phyloP scores from a whole-genome alignment of 83 land plant species.

The Picea abies region DNA sequence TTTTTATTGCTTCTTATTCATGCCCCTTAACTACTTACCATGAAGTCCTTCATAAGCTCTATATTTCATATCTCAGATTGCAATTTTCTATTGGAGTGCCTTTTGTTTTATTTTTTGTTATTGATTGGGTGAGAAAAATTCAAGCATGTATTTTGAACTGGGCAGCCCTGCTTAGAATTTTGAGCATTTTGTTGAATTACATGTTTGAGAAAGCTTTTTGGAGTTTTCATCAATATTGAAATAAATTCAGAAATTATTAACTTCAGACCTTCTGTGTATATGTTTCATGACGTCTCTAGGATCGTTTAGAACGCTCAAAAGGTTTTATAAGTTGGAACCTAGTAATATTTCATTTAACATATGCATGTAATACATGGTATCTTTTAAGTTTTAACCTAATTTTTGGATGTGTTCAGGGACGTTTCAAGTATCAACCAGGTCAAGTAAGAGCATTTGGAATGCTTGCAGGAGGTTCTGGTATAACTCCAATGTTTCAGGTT shows the following conservation, averaged over 20 bases:
- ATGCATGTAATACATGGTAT: neutral
- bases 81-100: neutral
- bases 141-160: neutral
- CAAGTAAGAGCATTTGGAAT: slow-evolving; percentile 90
- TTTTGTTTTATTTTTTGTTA: neutral
- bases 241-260: too few relatives aligned
- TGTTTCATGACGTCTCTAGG: too few relatives aligned
- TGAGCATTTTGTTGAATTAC: too few relatives aligned
- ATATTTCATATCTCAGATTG: neutral
- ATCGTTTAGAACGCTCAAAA: too few relatives aligned
- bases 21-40: neutral
- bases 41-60: neutral
- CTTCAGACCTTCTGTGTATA: too few relatives aligned
- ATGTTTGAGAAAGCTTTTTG: too few relatives aligned
- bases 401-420: slow-evolving; percentile 50
- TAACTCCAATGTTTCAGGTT: slow-evolving; percentile 98
- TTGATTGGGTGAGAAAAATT: neutral
- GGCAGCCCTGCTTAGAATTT: too few relatives aligned
- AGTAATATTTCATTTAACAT: too few relatives aligned
- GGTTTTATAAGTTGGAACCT: too few relatives aligned
- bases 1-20: neutral
- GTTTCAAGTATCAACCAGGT: slow-evolving; percentile 78
- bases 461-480: slow-evolving; percentile 96
- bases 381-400: neutral
- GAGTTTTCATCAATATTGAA: too few relatives aligned